Evolutionary conservation across 2,329 filamentous ascomycete genomes (phyloP).

Genomic region (Acephala macrosclerotiorum): DNA sequence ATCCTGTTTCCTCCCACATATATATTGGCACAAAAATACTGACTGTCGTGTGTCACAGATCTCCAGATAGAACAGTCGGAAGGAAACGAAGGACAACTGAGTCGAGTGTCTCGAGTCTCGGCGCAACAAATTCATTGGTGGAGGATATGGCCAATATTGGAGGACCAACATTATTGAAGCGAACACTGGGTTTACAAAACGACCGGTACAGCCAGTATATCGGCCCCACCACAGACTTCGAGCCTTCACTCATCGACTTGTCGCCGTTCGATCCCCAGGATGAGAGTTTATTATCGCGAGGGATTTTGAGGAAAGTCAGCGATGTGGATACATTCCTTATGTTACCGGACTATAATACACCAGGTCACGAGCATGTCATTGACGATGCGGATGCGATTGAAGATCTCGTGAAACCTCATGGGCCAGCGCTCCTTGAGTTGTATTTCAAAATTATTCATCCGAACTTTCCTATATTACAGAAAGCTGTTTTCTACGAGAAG

Average conservation of each 20-base stretch:
- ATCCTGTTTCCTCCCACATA: slow-evolving; percentile 24
- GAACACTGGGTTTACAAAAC: slow-evolving; percentile 77
- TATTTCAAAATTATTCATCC: slow-evolving; percentile 86
- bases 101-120: slow-evolving; percentile 67
- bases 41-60: slow-evolving; percentile 51
- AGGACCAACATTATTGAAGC: slow-evolving; percentile 69
- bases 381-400: slow-evolving; percentile 78
- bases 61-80: slow-evolving; percentile 62
- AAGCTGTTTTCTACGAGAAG: slow-evolving; percentile 80
- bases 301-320: slow-evolving; percentile 77
- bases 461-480: slow-evolving; percentile 83
- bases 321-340: slow-evolving; percentile 82
- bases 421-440: slow-evolving; percentile 77
- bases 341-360: slow-evolving; percentile 76
- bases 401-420: slow-evolving; percentile 76
- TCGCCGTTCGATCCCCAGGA: slow-evolving; percentile 83
- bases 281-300: slow-evolving; percentile 76
- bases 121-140: slow-evolving; percentile 67
- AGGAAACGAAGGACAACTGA: slow-evolving; percentile 60
- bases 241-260: slow-evolving; percentile 82
- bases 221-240: slow-evolving; percentile 82
- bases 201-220: slow-evolving; percentile 86
- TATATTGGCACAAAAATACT: slow-evolving; percentile 27
- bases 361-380: slow-evolving; percentile 73
- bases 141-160: slow-evolving; percentile 77